Percentiles rank a stretch among this genome's conserved stretches.
These are phyloP conservation scores for Neofusicoccum cordaticola DNA, from an alignment of 2,329 filamentous ascomycete genomes.

Conservation along the genomic window DNA sequence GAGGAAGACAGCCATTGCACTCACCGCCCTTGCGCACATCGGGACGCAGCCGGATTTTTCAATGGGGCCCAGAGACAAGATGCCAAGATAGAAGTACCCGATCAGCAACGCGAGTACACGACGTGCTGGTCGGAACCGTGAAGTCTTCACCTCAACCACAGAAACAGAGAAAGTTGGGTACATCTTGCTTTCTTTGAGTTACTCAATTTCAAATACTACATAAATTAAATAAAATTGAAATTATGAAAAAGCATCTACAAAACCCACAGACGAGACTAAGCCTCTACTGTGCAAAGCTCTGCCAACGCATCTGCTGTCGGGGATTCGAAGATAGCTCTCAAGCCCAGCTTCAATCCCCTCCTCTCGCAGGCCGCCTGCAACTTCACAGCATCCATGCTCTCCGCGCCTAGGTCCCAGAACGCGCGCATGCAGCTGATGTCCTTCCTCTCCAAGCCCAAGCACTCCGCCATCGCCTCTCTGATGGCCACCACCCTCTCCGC, in stretches of 20 bases:
- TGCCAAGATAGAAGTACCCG: background rate
- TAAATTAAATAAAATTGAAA: no score
- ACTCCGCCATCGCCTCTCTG: background rate
- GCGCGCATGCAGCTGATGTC: background rate
- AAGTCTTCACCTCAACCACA: no score
- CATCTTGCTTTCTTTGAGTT: no score
- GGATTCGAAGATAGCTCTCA: background rate
- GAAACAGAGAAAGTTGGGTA: no score
- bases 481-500: background rate
- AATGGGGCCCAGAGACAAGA: background rate
- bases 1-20: no score
- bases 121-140: no score
- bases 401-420: background rate
- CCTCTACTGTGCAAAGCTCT: background rate
- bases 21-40: no score
- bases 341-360: background rate
- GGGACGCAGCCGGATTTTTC: no score
- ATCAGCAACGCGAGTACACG: no score
- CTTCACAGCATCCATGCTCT: conserved; percentile 1
- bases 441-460: background rate
- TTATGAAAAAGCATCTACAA: no score
- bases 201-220: no score
- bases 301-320: background rate
- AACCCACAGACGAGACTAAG: background rate
- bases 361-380: background rate